A percentile compares a stretch with the other conserved stretches of the same genome.
These are phyloP conservation scores for Clathrus columnatus DNA, from an alignment of 768 basidiomycete species.

Conservation along the genomic window DNA sequence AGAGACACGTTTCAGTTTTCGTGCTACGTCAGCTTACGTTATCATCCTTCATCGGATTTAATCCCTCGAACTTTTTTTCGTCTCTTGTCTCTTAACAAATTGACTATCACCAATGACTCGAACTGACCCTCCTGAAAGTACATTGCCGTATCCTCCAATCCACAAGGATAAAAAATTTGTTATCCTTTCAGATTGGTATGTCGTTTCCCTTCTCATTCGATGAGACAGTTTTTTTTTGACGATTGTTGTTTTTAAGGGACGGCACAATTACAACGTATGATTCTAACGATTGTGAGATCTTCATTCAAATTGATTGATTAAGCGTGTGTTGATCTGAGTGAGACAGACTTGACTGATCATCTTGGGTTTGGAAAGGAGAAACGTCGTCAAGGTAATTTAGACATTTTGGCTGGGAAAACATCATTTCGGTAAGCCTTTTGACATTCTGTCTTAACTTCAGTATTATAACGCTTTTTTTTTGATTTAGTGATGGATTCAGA, in stretches of 20 bases:
- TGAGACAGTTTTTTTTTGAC: constrained; percentile 3
- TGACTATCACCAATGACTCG: not conserved
- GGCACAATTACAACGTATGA: constrained; percentile 90
- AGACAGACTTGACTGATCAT: constrained; percentile 77
- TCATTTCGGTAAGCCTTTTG: constrained; percentile 51
- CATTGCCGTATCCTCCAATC: constrained; percentile 72
- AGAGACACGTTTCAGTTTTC: too few species aligned
- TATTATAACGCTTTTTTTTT: too few species aligned
- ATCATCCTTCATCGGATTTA: not conserved
- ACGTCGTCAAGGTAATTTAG: constrained; percentile 64
- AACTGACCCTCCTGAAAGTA: constrained; percentile 43
- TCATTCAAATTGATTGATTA: not conserved
- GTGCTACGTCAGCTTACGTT: not conserved
- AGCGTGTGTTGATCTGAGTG: not conserved
- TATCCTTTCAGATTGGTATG: constrained; percentile 85
- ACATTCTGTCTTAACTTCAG: constrained; percentile 1
- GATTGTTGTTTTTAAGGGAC: constrained; percentile 47
- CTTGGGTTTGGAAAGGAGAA: constrained; percentile 75
- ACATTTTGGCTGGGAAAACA: constrained; percentile 54
- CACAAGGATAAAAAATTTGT: constrained; percentile 77
- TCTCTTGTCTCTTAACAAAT: not conserved
- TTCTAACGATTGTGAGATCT: constrained; percentile 76
- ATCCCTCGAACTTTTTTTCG: not conserved
- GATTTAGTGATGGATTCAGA: constrained; percentile 79
- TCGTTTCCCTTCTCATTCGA: constrained; percentile 15